Evolutionary conservation across 2,329 filamentous ascomycete genomes (phyloP).

Genomic region (Coleophoma crateriformis): DNA sequence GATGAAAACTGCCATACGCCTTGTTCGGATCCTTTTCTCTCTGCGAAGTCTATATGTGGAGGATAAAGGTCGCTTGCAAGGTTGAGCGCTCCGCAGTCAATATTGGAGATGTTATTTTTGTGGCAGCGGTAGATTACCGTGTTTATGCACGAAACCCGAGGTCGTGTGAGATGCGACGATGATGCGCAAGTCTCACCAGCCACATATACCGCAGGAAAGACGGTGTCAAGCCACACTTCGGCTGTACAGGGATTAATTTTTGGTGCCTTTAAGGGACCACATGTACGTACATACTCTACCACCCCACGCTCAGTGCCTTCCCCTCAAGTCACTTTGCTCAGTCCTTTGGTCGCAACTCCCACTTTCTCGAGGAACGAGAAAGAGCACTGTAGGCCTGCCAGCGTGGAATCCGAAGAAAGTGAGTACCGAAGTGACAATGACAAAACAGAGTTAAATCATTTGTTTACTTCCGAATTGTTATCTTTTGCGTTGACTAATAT

Average conservation of each 20-base stretch:
- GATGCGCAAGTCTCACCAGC: slow-evolving; percentile 3
- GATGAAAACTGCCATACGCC: slow-evolving; percentile 25
- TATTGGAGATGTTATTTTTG: not conserved
- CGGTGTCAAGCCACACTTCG: not conserved
- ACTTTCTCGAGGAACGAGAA: not conserved
- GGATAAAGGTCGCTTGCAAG: no score
- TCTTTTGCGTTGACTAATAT: no score
- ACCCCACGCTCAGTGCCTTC: not conserved
- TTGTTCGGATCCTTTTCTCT: not conserved
- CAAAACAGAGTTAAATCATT: no score
- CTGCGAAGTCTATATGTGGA: no score
- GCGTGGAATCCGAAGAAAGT: no score
- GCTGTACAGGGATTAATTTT: slow-evolving; percentile 2
- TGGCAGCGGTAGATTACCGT: not conserved
- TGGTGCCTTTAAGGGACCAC: not conserved
- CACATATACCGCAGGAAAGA: not conserved
- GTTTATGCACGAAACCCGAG: not conserved
- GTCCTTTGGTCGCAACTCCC: not conserved
- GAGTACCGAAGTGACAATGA: no score
- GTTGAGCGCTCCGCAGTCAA: no score
- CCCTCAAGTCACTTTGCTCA: not conserved
- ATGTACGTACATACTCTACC: not conserved
- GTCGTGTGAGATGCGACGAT: slow-evolving; percentile 7
- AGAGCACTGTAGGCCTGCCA: no score
- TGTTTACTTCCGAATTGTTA: no score